Evolutionary conservation across 768 basidiomycete species (phyloP), one percentile per base, ranked within the genome.

Genomic region (Kwoniella newhampshirensis): DNA sequence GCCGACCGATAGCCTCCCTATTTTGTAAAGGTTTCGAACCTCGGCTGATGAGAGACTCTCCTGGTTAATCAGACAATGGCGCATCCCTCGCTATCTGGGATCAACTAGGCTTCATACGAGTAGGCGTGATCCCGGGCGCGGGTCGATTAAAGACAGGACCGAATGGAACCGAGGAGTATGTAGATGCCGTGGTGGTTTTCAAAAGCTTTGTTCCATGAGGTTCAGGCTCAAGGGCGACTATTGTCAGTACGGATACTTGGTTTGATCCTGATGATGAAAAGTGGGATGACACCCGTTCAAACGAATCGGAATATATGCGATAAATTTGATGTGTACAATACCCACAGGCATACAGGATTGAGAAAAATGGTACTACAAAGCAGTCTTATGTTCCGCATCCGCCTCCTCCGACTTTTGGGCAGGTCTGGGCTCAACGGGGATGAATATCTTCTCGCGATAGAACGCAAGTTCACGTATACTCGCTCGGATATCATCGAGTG

Each of bases 181-280:
- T 92, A 7, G 91, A 96, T 71, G 90, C 92, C 0, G 84, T 85
- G 77, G 83, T 96, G 15, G 82, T 89, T 68, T 90, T 88, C 78
- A 90, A 87, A 79, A 83, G 81, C 59, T 91, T 91, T 70, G 79
- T 71, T 13, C n/a, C n/a, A n/a, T n/a, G n/a, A n/a, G n/a, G n/a
- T n/a, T n/a, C n/a, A n/a, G n/a, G n/a, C n/a, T n/a, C n/a, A n/a
- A n/a, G n/a, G n/a, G n/a, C n/a, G n/a, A n/a, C n/a, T n/a, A n/a
- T n/a, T n/a, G n/a, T n/a, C n/a, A n/a, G n/a, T n/a, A n/a, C n/a
- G n/a, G n/a, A n/a, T n/a, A n/a, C n/a, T n/a, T n/a, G n/a, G n/a
- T n/a, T n/a, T n/a, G n/a, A n/a, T n/a, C n/a, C n/a, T n/a, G n/a
- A n/a, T n/a, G n/a, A n/a, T n/a, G n/a, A n/a, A n/a, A n/a, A n/a